Conservation (phyloP, 805 yeast genomes). For the Ogataea nitratoaversa region DNA sequence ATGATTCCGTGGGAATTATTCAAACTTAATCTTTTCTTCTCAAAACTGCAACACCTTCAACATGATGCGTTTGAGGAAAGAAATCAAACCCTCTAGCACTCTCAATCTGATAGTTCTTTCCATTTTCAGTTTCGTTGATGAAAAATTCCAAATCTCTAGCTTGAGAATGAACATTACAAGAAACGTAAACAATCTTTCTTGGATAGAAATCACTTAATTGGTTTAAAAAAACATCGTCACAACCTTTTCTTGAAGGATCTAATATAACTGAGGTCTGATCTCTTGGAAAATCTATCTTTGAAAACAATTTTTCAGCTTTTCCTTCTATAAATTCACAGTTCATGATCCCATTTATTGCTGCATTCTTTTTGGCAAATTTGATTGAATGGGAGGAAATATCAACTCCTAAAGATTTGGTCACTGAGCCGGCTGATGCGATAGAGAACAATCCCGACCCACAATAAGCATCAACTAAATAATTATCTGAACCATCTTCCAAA, state of each 20-base stretch:
- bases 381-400: conserved; percentile 92
- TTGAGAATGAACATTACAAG: conserved; percentile 97
- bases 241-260: conserved; percentile 97
- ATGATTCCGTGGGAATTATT: too few species aligned
- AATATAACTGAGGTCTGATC: conserved; percentile 81
- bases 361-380: conserved; percentile 79
- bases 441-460: conserved; percentile 68
- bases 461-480: conserved; percentile 26
- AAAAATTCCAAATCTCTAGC: conserved; percentile 91
- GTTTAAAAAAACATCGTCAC: conserved; percentile 81
- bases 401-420: conserved; percentile 86
- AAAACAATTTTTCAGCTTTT: conserved; percentile 87
- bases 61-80: conserved; percentile 66
- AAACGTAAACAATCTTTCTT: conserved; percentile 83
- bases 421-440: conserved; percentile 76
- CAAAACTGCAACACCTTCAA: conserved; percentile 50
- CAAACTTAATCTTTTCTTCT: conserved; percentile 10
- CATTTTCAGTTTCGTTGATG: conserved; percentile 59
- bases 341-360: conserved; percentile 63
- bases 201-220: conserved; percentile 85
- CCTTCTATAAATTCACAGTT: conserved; percentile 88
- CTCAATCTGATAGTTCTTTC: conserved; percentile 63
- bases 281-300: conserved; percentile 68
- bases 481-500: conserved; percentile 36
- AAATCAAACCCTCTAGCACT: conserved; percentile 93